Base-by-base conservation (phyloP, 495 filamentous ascomycete genomes). In the Tuber indicum region DNA sequence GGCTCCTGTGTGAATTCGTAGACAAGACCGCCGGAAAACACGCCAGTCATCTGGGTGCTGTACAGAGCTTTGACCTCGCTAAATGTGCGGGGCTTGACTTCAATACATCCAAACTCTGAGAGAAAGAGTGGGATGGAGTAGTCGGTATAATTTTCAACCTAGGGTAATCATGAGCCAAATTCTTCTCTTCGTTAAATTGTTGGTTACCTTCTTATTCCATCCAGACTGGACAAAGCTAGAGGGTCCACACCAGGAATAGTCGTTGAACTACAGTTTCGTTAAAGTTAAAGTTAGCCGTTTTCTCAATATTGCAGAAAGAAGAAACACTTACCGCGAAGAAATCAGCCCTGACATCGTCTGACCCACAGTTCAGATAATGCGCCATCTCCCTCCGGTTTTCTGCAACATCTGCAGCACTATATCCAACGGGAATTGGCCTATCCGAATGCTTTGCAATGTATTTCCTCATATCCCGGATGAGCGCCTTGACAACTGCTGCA, bases 211-310 rank as follows among this genome's bases (percentile, higher is more conserved):
- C 84, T 92, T 86, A 83, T 93, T 88, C 94, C 94, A 98, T 79
- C 93, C 94, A 73, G 94, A 93, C 72, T 66, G 70, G 21, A 45
- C 71, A 44, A 77, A 77, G 72, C 90, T 88, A 21, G 93, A 93
- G 72, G 89, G 89, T 81, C 94, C 91, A 83, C 95, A 98, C 95
- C 95, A 98, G 71, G 94, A 97, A 87, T 98, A 98, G 86, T 97
- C 96, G 86, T 98, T 98, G 73, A 83, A 74, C 81, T 82, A 70
- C 21, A 52, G n/a, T 46, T 74, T 39, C 75, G 47, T 46, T n/a
- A n/a, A n/a, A n/a, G n/a, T n/a, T n/a, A n/a, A n/a, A n/a, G n/a
- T n/a, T 79, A 12, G 62, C 2, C 26, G 41, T 19, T 17, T 32
- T 6, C 19, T n/a, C 8, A 8, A 44, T 2, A 14, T 42, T 43